phyloP scores from a whole-genome alignment of 2,329 filamentous ascomycete genomes.

The Cercospora berteroae region DNA sequence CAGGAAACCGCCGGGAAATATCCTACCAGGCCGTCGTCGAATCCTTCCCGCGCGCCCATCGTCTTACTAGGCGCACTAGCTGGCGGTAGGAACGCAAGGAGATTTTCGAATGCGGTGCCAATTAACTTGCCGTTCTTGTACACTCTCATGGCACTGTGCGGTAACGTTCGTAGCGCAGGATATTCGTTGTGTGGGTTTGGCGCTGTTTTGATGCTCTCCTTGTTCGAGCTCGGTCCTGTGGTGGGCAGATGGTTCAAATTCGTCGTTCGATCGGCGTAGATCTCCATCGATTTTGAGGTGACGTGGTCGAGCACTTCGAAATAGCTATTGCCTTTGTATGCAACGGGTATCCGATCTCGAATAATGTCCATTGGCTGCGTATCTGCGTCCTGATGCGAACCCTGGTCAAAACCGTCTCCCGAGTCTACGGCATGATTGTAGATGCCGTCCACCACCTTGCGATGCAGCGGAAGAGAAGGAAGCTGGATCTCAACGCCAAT shows the following conservation, averaged over 20 bases:
- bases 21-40: constrained; percentile 91
- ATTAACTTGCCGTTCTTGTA: constrained; percentile 90
- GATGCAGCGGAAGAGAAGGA: constrained; percentile 79
- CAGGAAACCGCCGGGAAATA: constrained; percentile 94
- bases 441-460: constrained; percentile 80
- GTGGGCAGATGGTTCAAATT: constrained; percentile 62
- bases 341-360: constrained; percentile 89
- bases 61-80: constrained; percentile 73
- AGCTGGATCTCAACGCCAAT: constrained; percentile 91
- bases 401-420: constrained; percentile 52
- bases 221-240: constrained; percentile 39
- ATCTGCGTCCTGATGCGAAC: constrained; percentile 25
- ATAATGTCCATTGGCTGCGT: constrained; percentile 71
- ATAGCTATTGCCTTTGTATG: constrained; percentile 89
- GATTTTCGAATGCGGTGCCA: constrained; percentile 82
- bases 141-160: constrained; percentile 79
- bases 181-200: constrained; percentile 71
- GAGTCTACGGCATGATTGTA: constrained; percentile 84
- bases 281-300: constrained; percentile 81
- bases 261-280: constrained; percentile 50
- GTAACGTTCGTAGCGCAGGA: constrained; percentile 78
- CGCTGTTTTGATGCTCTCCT: constrained; percentile 51
- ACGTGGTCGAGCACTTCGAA: constrained; percentile 93
- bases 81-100: constrained; percentile 87
- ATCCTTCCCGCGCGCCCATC: constrained; percentile 72